These are phyloP conservation scores for Madurella mycetomatis DNA, from an alignment of 2,329 filamentous ascomycete species.

Conservation along the genomic window DNA sequence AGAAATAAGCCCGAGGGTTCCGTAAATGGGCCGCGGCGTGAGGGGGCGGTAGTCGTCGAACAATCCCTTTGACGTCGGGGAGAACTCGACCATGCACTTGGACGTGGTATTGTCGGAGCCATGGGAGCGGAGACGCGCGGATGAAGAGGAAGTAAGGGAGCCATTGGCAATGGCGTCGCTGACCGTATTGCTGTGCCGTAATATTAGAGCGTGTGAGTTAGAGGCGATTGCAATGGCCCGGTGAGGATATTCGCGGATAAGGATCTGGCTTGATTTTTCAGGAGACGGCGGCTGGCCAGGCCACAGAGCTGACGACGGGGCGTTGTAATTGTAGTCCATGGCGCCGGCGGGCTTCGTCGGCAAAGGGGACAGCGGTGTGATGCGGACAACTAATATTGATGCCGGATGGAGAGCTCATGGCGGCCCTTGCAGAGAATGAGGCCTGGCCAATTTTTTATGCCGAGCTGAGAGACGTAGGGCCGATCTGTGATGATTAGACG, in stretches of 20 bases:
- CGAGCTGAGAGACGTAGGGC: neutral
- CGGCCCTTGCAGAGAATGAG: slow-evolving; percentile 2
- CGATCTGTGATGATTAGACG: neutral
- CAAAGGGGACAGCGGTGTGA: slow-evolving; percentile 7
- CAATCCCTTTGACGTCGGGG: slow-evolving; percentile 58
- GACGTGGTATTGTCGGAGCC: slow-evolving; percentile 44
- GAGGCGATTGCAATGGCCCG: slow-evolving; percentile 85
- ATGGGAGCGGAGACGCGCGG: slow-evolving; percentile 40
- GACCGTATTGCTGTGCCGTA: slow-evolving; percentile 69
- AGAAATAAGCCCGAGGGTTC: slow-evolving; percentile 83
- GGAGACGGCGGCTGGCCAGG: slow-evolving; percentile 44
- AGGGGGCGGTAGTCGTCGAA: slow-evolving; percentile 73
- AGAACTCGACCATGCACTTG: slow-evolving; percentile 86
- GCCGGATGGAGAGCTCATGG: slow-evolving; percentile 17
- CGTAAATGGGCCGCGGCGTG: slow-evolving; percentile 69
- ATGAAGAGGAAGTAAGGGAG: slow-evolving; percentile 51
- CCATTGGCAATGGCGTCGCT: slow-evolving; percentile 56
- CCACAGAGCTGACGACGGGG: slow-evolving; percentile 38
- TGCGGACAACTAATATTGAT: neutral
- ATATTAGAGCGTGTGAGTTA: slow-evolving; percentile 72
- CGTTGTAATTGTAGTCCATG: slow-evolving; percentile 45
- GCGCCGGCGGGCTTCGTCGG: slow-evolving; percentile 1
- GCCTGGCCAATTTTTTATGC: neutral
- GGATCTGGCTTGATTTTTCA: slow-evolving; percentile 67
- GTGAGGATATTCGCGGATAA: slow-evolving; percentile 81